Percentiles rank a stretch among this genome's conserved stretches.
These are phyloP conservation scores for Ophiostoma triangulosporum DNA, from an alignment of 2,329 filamentous ascomycete species.

Conservation along the genomic window DNA sequence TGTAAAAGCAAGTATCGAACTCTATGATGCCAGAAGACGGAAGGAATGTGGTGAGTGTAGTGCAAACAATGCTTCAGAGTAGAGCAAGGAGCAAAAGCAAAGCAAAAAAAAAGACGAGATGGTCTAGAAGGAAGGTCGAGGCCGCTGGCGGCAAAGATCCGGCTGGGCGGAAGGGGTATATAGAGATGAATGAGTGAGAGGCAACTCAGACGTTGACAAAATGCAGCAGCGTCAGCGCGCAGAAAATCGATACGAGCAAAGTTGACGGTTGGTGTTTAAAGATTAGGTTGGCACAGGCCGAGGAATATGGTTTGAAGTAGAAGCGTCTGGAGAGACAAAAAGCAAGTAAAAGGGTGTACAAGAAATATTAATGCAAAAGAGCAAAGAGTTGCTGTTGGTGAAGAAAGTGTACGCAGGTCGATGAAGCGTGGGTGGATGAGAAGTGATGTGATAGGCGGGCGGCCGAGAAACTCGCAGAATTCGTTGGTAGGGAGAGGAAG, in stretches of 20 bases:
- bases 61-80: neutral
- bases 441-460: neutral
- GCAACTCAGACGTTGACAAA: neutral
- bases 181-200: neutral
- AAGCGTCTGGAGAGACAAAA: neutral
- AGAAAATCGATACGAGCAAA: slow-evolving; percentile 1
- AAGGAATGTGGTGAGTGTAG: neutral
- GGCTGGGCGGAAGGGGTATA: neutral
- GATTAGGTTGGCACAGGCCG: neutral
- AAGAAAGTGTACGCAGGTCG: neutral
- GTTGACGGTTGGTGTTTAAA: neutral
- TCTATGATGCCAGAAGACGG: neutral
- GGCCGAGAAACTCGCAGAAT: neutral
- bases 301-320: neutral
- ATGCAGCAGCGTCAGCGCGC: slow-evolving; percentile 10
- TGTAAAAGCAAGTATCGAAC: neutral
- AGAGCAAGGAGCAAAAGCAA: neutral
- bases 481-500: neutral
- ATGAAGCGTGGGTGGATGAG: neutral
- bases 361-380: neutral
- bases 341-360: neutral
- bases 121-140: neutral
- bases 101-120: neutral
- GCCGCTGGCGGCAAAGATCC: neutral
- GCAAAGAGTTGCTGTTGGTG: neutral